These are phyloP conservation scores for Leccinum truebloodii DNA, from an alignment of 768 basidiomycete species.

Conservation along the genomic window DNA sequence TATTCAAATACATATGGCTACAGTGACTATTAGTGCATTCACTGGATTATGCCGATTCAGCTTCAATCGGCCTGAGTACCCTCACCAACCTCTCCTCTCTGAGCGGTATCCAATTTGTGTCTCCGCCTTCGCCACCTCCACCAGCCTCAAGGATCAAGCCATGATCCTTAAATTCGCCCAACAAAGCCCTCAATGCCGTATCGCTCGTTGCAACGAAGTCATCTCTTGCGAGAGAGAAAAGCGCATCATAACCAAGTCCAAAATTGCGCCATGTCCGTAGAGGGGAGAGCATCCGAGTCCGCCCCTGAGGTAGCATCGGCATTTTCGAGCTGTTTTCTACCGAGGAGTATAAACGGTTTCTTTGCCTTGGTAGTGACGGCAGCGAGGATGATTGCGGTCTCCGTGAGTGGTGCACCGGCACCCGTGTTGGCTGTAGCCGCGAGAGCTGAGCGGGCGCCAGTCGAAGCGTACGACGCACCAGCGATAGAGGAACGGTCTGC, in stretches of 20 bases:
- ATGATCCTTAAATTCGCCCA: conserved; percentile 93
- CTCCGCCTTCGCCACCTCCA: conserved; percentile 44
- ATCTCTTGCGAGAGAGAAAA: conserved; percentile 76
- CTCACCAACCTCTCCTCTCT: conserved; percentile 68
- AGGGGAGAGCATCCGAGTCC: conserved; percentile 6
- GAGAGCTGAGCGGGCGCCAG: conserved; percentile 29
- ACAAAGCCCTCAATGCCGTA: conserved; percentile 73
- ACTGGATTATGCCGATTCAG: conserved; percentile 17
- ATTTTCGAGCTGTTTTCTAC: conserved; percentile 63
- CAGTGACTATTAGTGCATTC: not conserved
- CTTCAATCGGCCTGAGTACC: conserved; percentile 39
- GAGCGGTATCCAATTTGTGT: conserved; percentile 86
- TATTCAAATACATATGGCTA: not conserved
- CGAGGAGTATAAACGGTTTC: conserved; percentile 76
- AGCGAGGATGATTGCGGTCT: conserved; percentile 73
- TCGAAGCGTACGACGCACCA: conserved; percentile 43
- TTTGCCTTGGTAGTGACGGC: conserved; percentile 87
- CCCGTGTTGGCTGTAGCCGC: conserved; percentile 33
- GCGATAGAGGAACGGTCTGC: conserved; percentile 65
- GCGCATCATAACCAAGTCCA: conserved; percentile 63
- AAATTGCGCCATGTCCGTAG: conserved; percentile 41
- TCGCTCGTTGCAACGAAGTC: conserved; percentile 90
- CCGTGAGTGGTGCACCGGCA: conserved; percentile 52
- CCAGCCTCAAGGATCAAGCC: conserved; percentile 61
- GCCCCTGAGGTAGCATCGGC: conserved; percentile 33